Evolutionary conservation across 345 rosid genomes (phyloP).

Genomic region (Gossypium rotundifolium): DNA sequence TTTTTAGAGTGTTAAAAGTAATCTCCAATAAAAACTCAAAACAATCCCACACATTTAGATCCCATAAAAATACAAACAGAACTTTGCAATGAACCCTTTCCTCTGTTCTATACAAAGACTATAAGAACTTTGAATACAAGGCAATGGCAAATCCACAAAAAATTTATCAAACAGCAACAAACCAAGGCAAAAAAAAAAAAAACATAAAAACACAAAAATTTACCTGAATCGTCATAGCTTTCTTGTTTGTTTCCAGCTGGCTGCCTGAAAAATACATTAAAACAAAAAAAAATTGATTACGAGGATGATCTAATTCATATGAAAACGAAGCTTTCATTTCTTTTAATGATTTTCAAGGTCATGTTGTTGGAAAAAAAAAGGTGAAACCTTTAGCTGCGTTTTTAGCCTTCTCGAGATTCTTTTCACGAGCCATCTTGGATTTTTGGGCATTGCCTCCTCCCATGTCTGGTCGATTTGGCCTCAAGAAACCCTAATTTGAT

Average conservation of each 20-base stretch:
- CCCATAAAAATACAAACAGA: background rate
- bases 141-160: background rate
- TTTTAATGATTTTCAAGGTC: background rate
- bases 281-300: background rate
- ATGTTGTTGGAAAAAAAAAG: background rate
- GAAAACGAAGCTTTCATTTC: background rate
- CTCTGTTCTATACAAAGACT: background rate
- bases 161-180: background rate
- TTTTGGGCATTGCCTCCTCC: constrained; percentile 56
- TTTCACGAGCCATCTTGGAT: constrained; percentile 50
- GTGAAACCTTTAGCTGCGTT: constrained; percentile 28
- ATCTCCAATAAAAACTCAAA: background rate
- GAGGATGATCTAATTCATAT: background rate
- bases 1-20: background rate
- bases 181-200: background rate
- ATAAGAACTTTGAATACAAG: background rate
- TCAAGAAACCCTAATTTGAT: constrained; percentile 4
- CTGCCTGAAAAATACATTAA: constrained; percentile 31
- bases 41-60: background rate
- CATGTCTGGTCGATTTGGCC: constrained; percentile 18
- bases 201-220: background rate
- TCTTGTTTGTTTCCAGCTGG: constrained; percentile 54
- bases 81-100: background rate
- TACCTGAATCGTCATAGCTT: constrained; percentile 62
- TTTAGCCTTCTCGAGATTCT: constrained; percentile 41